Base-by-base conservation (phyloP, 2,329 filamentous ascomycete species). In the Colletotrichum filicis region DNA sequence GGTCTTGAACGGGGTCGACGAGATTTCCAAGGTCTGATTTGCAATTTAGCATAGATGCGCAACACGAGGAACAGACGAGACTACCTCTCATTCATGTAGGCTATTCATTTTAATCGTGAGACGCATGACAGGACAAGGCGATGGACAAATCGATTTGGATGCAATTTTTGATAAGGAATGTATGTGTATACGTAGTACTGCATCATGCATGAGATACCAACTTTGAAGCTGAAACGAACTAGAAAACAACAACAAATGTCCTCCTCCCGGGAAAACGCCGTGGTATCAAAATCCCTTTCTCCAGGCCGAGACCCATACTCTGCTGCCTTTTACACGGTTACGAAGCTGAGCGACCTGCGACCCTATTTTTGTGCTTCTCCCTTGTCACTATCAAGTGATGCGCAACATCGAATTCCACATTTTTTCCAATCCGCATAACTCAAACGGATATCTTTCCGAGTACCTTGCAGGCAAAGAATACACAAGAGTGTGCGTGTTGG, bases 241-340 rank as follows among this genome's bases (percentile, higher is more conserved):
- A 9, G 35, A 19, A 49, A 49, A 22, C 42, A 55, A 22, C 42
- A 55, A 63, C 22, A 53, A 26, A 52, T 19, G 35, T 46, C 53
- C 53, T 22, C 16, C 42, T 22, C 19, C 19, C 4, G 42, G 42
- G 42, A 49, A n/a, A 59, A 72, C 65, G 59, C 69, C 65, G 52
- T 72, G 69, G 65, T 72, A 72, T 69, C 65, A 69, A 66, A 58
- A 52, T 55, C 37, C 37, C 19, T n/a, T 55, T 67, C 26, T 16
- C 35, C 37, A 42, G 37, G 37, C 6, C 24, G n/a, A 72, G 19
- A 46, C 19, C 37, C 46, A 11, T 14, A 24, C 53, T 55, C 24
- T 55, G n/a, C 37, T 14, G 11, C 32, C 26, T 32, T 32, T 37
- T n/a, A n/a, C 24, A n/a, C 16, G 19, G 14, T 12, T 19, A 42